Percentiles rank a stretch among this genome's conserved stretches.
Conservation (phyloP, 805 yeast species). For the Maudiozyma serrabonitensis region DNA sequence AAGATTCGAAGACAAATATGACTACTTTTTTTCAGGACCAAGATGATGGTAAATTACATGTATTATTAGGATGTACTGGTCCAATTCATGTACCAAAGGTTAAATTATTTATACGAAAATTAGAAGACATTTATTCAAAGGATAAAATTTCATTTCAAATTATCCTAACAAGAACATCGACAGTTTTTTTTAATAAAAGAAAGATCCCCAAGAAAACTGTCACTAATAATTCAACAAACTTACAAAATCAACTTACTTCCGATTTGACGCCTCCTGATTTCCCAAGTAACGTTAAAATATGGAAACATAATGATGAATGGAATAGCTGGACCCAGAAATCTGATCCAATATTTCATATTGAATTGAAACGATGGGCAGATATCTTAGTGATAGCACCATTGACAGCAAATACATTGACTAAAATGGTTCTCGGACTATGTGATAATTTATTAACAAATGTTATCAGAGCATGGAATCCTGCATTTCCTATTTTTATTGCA, state of each 20-base stretch:
- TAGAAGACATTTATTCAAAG: slow-evolving; percentile 69
- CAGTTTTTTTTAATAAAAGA: slow-evolving; percentile 43
- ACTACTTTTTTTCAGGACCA: slow-evolving; percentile 14
- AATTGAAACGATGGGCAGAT: slow-evolving; percentile 94
- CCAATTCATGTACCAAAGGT: slow-evolving; percentile 77
- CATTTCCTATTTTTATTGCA: slow-evolving; percentile 79
- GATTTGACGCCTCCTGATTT: slow-evolving; percentile 35
- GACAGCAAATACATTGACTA: slow-evolving; percentile 85
- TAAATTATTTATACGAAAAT: slow-evolving; percentile 66
- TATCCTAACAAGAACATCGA: slow-evolving; percentile 77
- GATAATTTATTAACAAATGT: slow-evolving; percentile 87
- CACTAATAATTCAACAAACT: too few relatives aligned
- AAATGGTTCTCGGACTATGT: slow-evolving; percentile 82
- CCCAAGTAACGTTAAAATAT: slow-evolving; percentile 65
- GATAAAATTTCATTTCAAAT: slow-evolving; percentile 74
- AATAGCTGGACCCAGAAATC: slow-evolving; percentile 66
- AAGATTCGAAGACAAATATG: slow-evolving; percentile 10
- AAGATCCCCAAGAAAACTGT: slow-evolving; percentile 11
- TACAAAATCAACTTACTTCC: background rate
- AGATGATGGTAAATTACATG: slow-evolving; percentile 84
- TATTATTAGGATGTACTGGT: slow-evolving; percentile 81
- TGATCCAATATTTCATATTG: slow-evolving; percentile 93
- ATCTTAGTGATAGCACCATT: slow-evolving; percentile 87
- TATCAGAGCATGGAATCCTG: slow-evolving; percentile 91
- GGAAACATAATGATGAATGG: slow-evolving; percentile 97